Percentiles rank a stretch among this genome's conserved stretches.
Evolutionary conservation across 2,329 filamentous ascomycete genomes (phyloP).

Genomic region (Mycosphaerelloides madeirae): DNA sequence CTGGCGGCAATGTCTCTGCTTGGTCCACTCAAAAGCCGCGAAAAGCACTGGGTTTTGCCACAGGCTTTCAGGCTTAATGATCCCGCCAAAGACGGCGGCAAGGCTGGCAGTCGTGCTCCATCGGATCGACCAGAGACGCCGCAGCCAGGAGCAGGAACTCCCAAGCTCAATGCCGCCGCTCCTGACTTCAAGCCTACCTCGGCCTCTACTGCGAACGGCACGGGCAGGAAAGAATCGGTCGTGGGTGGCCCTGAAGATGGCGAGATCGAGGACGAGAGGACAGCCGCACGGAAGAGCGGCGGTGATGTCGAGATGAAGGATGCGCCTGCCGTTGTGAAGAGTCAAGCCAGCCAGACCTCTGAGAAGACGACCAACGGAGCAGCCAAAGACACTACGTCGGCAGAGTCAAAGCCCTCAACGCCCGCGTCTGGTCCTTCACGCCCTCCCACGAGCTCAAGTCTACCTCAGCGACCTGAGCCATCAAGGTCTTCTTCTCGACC

Average conservation of each 20-base stretch:
- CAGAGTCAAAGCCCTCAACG: conserved; percentile 20
- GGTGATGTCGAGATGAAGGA: conserved; percentile 24
- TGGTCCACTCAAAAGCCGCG: conserved; percentile 63
- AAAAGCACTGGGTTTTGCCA: conserved; percentile 67
- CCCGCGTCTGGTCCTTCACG: conserved; percentile 18
- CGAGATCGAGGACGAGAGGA: conserved; percentile 62
- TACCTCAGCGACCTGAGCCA: conserved; percentile 32
- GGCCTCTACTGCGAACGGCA: conserved; percentile 32
- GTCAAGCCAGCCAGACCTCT: conserved; percentile 9
- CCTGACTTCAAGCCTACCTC: conserved; percentile 58
- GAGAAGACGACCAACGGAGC: conserved; percentile 1
- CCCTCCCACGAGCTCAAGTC: conserved; percentile 13
- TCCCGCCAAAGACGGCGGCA: conserved; percentile 22
- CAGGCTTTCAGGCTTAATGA: conserved; percentile 58
- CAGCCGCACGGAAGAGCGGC: conserved; percentile 19
- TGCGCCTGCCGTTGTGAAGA: conserved; percentile 13
- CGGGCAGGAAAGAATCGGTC: conserved; percentile 37
- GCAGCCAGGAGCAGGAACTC: conserved; percentile 40
- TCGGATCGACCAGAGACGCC: conserved; percentile 36
- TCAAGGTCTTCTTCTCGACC: conserved; percentile 24
- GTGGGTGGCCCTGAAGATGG: conserved; percentile 57
- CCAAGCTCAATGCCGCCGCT: conserved; percentile 52
- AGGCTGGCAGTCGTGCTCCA: conserved; percentile 25
- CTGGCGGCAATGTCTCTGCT: conserved; percentile 68
- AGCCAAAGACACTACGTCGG: conserved; percentile 10